Evolutionary conservation across 2,329 filamentous ascomycete species (phyloP), one percentile per base, ranked within the genome.

Genomic region (Trichoderma pleuroti): DNA sequence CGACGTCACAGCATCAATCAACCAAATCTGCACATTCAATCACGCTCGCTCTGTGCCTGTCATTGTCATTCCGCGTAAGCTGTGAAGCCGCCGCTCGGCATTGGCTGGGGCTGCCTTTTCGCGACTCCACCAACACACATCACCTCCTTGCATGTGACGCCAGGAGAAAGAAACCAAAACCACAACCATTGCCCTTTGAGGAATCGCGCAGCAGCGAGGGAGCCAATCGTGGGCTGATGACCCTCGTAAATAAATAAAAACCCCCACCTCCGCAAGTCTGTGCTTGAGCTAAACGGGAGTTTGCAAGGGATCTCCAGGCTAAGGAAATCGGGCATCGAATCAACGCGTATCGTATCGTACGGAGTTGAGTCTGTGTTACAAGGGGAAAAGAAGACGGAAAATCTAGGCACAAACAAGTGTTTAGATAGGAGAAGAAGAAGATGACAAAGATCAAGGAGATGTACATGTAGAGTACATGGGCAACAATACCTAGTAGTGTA

Each of bases 101-200:
- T 57, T 57, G 32, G 63, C 52, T 42, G 52, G 52, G 34, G 36
- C 34, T 21, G n/a, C 8, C 18, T n/a, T 18, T 21, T 42, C 49
- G 52, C 49, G 52, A 66, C 64, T 67, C 64, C 64, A 68, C 64
- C 36, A 30, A 57, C 18, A 30, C 36, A 21, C 64, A 64, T 68
- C 28, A 18, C 21, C 36, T 60, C 52, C 64, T 68, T 68, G 64
- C 64, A 68, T 59, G 64, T 68, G 34, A 68, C n/a, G 64, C 46
- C 46, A 52, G 32, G 24, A 56, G 24, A 21, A 57, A 24, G 24
- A 46, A 67, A 67, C 57, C 18, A 59, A 32, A 49, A 11, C 54
- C 54, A 46, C 18, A 18, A 10, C 24, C 24, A 9, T 18, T 57
- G 26, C 64, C 39, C 10, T 18, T 46, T 32, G 24, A 5, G 64